Evolutionary conservation across 805 yeast species (phyloP).

Genomic region (Saccharomycopsis olivae): DNA sequence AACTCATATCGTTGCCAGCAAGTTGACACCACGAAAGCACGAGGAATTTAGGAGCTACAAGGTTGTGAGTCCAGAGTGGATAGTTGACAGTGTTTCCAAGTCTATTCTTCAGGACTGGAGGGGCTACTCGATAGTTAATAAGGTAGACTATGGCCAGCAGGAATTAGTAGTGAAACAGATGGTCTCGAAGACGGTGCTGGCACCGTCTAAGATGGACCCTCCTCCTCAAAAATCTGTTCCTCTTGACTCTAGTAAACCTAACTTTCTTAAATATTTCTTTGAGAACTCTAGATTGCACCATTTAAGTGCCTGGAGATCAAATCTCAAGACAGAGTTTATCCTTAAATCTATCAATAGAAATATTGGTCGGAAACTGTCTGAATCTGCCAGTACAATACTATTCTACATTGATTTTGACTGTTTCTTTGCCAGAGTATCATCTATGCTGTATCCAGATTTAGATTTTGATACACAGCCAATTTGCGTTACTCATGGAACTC

Average conservation of each 20-base stretch:
- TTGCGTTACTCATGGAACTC: slow-evolving; percentile 44
- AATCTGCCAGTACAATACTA: slow-evolving; percentile 26
- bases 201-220: neutral
- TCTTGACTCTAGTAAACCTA: slow-evolving; percentile 62
- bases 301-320: slow-evolving; percentile 77
- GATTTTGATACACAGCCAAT: slow-evolving; percentile 42
- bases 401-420: slow-evolving; percentile 90
- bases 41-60: slow-evolving; percentile 54
- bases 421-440: slow-evolving; percentile 82
- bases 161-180: slow-evolving; percentile 23
- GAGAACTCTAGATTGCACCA: slow-evolving; percentile 81
- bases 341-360: slow-evolving; percentile 30
- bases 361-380: slow-evolving; percentile 2
- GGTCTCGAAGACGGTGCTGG: neutral
- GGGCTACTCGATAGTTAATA: slow-evolving; percentile 43
- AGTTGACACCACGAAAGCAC: slow-evolving; percentile 66
- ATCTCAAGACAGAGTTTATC: slow-evolving; percentile 52
- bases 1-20: slow-evolving; percentile 77
- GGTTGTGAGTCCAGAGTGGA: slow-evolving; percentile 80
- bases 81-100: slow-evolving; percentile 47
- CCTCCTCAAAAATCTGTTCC: neutral
- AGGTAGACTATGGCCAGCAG: slow-evolving; percentile 45
- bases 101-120: slow-evolving; percentile 55
- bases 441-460: slow-evolving; percentile 43
- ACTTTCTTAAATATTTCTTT: slow-evolving; percentile 62